Evolutionary conservation across 371 early-diverging fungal genomes (phyloP), one percentile per base, ranked within the genome.

Genomic region (Zychaea mexicana): DNA sequence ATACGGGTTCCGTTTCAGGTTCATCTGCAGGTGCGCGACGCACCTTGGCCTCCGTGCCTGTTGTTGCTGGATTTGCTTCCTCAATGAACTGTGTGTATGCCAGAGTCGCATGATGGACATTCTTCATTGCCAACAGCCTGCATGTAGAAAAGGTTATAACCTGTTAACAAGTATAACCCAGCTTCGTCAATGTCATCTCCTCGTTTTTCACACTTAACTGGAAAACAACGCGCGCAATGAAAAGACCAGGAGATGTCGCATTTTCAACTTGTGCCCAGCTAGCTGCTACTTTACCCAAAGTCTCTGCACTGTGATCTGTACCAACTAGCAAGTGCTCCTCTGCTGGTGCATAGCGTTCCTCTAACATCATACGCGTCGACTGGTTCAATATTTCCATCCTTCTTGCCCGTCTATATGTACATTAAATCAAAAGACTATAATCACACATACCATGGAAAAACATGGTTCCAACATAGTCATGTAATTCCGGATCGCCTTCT

Each of bases 401-500:
- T n/a, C n/a, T n/a, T n/a, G n/a, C n/a, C n/a, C n/a, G n/a, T n/a
- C n/a, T n/a, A n/a, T n/a, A n/a, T n/a, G n/a, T n/a, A n/a, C n/a
- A n/a, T n/a, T n/a, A n/a, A n/a, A n/a, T n/a, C n/a, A n/a, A n/a
- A n/a, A n/a, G n/a, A n/a, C n/a, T n/a, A n/a, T n/a, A n/a, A n/a
- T 13, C 28, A 21, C 33, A 30, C 61, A 68, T 74, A 83, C 86
- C 90, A 61, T 84, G 75, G 68, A 82, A 86, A 69, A 82, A 85
- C 57, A 92, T 76, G 32, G 90, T 81, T 5, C 93, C 97, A 30
- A 94, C 76, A 58, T 88, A 90, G 64, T 96, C 94, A 63, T 96
- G 95, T 39, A 96, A 78, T 62, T 85, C 88, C 27, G 89, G 85
- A 67, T 96, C 96, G 13, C 95, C 96, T 10, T 85, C 84, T 30